Base-by-base conservation (phyloP, 2,329 filamentous ascomycete genomes). In the Zymoseptoria crescenta region DNA sequence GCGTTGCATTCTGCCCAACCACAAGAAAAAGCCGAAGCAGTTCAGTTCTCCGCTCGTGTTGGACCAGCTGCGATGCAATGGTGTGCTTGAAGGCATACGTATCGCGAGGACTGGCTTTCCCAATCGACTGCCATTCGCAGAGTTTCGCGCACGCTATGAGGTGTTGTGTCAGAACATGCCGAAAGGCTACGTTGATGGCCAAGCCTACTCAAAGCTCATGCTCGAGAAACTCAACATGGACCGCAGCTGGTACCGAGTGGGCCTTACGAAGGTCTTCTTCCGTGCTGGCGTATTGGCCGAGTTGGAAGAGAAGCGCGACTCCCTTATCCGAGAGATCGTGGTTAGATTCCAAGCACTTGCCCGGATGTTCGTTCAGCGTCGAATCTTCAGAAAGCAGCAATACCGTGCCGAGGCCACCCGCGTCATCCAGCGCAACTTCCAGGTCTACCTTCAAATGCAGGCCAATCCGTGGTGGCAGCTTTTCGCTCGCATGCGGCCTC, bases 381-480 rank as follows among this genome's bases (percentile, higher is more conserved):
- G 93, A 7, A 87, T 92, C 60, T 92, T 91, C 8, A 89, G 92
- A 79, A 99, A 99, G 74, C 86, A 91, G 24, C 80, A 99, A 0
- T 99, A 99, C 73, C 87, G 95, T 30, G 89, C 93, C 0, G 94
- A 99, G 72, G 94, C 94, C 1, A 96, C 93, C 0, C 83, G 90
- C 16, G 95, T 99, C 64, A 94, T 99, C 54, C 93, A 97, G 72
- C 84, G 87, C 49, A 99, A 99, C 72, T 94, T 99, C 72, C 87
- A 91, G 55, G 87, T 94, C 2, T 99, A 99, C 68, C 83, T 95
- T 4, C 85, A 95, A 60, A 84, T 99, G 21, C 91, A 89, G 68
- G 84, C 90, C 51, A 96, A 92, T 69, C 94, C 94, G 1, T 99
- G 95, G 95, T 99, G 95, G 95, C 87, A 90, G 67, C 81, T 99